phyloP scores from a whole-genome alignment of 1,139 yeast genomes.

The Yamadazyma conglobata region DNA sequence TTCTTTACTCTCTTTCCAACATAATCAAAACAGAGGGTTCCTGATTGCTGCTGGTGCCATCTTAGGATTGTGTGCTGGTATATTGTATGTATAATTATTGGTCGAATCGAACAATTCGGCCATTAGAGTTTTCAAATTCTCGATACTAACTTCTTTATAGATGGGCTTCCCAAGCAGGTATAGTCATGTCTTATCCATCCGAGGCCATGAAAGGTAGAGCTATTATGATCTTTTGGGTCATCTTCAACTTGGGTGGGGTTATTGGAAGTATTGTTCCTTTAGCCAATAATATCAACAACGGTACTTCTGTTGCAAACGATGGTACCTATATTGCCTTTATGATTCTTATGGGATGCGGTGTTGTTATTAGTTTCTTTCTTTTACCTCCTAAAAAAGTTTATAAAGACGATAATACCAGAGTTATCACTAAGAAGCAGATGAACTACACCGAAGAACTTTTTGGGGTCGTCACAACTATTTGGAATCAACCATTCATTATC shows the following conservation, averaged over 20 bases:
- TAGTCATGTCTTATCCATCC: slow-evolving; percentile 58
- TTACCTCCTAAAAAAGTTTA: slow-evolving; percentile 51
- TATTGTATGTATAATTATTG: no score
- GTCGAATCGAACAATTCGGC: slow-evolving; percentile 5
- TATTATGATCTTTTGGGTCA: slow-evolving; percentile 58
- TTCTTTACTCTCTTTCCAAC: slow-evolving; percentile 36
- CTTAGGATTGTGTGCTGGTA: slow-evolving; percentile 56
- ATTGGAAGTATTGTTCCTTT: slow-evolving; percentile 57
- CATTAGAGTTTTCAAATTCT: not conserved
- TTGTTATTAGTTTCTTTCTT: slow-evolving; percentile 38
- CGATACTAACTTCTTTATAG: slow-evolving; percentile 2
- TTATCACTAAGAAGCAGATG: slow-evolving; percentile 41
- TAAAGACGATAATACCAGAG: slow-evolving; percentile 37
- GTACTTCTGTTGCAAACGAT: slow-evolving; percentile 40
- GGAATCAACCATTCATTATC: slow-evolving; percentile 44
- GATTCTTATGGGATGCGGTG: slow-evolving; percentile 22
- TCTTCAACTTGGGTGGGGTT: slow-evolving; percentile 64
- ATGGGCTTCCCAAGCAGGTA: slow-evolving; percentile 63
- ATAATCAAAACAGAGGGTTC: slow-evolving; percentile 5
- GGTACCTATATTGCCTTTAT: slow-evolving; percentile 60
- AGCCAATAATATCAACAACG: slow-evolving; percentile 44
- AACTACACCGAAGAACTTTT: slow-evolving; percentile 43
- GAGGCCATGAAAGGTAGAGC: slow-evolving; percentile 54
- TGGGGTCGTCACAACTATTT: slow-evolving; percentile 38
- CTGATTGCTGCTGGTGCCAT: slow-evolving; percentile 54